phyloP scores from a whole-genome alignment of 768 basidiomycete species.

The Serpula lacrymans region DNA sequence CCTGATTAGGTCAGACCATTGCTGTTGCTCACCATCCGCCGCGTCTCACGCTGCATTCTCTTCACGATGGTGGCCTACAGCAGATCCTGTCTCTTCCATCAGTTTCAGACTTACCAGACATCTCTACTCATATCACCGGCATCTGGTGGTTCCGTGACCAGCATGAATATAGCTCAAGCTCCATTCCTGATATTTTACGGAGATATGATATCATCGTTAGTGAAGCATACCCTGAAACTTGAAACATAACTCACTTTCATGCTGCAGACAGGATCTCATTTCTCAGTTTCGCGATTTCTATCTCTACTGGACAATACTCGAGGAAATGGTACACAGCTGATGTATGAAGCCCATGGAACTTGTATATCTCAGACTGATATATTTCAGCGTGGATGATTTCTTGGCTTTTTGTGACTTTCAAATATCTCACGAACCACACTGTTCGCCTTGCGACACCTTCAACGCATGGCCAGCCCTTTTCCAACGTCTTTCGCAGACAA shows the following conservation, averaged over 20 bases:
- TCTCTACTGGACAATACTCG: slow-evolving; percentile 70
- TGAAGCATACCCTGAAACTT: slow-evolving; percentile 7
- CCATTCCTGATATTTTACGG: slow-evolving; percentile 75
- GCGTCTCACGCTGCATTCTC: slow-evolving; percentile 65
- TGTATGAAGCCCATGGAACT: slow-evolving; percentile 42
- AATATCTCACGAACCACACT: slow-evolving; percentile 41
- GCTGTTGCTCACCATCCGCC: slow-evolving; percentile 71
- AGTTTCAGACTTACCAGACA: no score
- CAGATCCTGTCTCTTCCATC: slow-evolving; percentile 42
- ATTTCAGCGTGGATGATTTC: slow-evolving; percentile 65
- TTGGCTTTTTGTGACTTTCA: slow-evolving; percentile 78
- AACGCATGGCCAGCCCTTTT: slow-evolving; percentile 67
- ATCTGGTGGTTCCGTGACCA: slow-evolving; percentile 73
- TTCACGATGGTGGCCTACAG: slow-evolving; percentile 69
- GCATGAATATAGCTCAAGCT: slow-evolving; percentile 31
- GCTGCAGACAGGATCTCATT: slow-evolving; percentile 73
- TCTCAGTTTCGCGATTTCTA: slow-evolving; percentile 62
- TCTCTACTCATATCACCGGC: slow-evolving; percentile 34
- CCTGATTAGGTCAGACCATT: slow-evolving; percentile 56
- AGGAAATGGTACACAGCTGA: slow-evolving; percentile 63
- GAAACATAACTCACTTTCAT: slow-evolving; percentile 12
- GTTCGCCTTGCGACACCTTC: slow-evolving; percentile 56
- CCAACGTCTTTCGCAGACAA: no score
- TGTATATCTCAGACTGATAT: slow-evolving; percentile 13
- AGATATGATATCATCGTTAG: slow-evolving; percentile 62